phyloP scores from a whole-genome alignment of 441 rosid genomes.

The Erodium texanum region DNA sequence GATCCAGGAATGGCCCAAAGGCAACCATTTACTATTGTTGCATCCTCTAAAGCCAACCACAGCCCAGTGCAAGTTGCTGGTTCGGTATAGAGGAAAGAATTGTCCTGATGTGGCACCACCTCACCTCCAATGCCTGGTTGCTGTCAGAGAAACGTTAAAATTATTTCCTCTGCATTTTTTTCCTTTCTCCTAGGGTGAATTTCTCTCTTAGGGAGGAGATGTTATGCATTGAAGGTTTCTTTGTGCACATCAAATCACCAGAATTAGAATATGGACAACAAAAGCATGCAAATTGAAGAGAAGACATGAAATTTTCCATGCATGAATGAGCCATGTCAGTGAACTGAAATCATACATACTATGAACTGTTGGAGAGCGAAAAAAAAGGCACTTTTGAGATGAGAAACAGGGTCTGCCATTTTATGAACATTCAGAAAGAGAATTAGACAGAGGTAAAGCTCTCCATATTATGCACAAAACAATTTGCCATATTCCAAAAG shows the following conservation, averaged over 20 bases:
- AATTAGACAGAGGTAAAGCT: neutral
- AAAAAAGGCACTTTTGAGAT: neutral
- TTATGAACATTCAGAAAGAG: neutral
- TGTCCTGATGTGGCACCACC: conserved; percentile 93
- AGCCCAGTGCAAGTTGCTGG: conserved; percentile 84
- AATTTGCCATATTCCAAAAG: neutral
- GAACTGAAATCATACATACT: neutral
- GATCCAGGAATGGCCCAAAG: conserved; percentile 98
- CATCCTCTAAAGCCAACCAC: conserved; percentile 95
- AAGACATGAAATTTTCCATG: neutral
- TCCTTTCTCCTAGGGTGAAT: neutral
- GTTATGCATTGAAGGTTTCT: neutral
- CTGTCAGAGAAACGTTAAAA: conserved; percentile 27
- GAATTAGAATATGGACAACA: neutral
- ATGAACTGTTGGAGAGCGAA: neutral
- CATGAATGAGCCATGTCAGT: neutral
- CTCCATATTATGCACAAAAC: neutral
- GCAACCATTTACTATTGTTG: conserved; percentile 70
- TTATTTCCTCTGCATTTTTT: neutral
- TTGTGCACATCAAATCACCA: neutral
- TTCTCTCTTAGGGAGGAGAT: neutral
- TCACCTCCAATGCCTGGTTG: conserved; percentile 99
- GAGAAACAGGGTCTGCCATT: neutral
- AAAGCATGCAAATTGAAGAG: neutral
- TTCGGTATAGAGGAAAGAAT: conserved; percentile 77